These are phyloP conservation scores for Fusarium devonianum DNA, from an alignment of 2,329 filamentous ascomycete species.

Conservation along the genomic window DNA sequence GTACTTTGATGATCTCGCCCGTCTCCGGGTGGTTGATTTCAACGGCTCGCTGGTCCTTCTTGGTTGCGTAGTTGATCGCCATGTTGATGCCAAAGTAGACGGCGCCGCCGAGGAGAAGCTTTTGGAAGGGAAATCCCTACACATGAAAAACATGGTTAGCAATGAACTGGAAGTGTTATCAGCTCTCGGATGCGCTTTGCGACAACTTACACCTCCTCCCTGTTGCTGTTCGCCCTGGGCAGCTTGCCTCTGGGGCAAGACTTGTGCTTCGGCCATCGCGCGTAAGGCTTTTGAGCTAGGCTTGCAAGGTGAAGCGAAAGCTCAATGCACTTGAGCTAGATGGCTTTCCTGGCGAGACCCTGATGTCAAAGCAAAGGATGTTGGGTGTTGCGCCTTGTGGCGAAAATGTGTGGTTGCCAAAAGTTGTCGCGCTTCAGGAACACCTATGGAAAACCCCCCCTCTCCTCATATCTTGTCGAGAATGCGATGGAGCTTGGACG, in stretches of 20 bases:
- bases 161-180: neutral
- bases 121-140: conserved; percentile 51
- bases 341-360: conserved; percentile 12
- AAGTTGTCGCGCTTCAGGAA: conserved; percentile 11
- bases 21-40: conserved; percentile 56
- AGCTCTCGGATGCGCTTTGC: conserved; percentile 3
- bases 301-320: neutral
- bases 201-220: conserved; percentile 41
- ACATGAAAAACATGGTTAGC: conserved; percentile 15
- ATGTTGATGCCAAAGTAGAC: conserved; percentile 68
- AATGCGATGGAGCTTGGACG: too few species aligned
- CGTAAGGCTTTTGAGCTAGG: conserved; percentile 18
- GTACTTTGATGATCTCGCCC: conserved; percentile 61
- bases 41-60: conserved; percentile 56
- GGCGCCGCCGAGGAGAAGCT: conserved; percentile 59
- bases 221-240: conserved; percentile 38
- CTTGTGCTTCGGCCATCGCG: conserved; percentile 41
- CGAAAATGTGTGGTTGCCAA: conserved; percentile 22
- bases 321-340: conserved; percentile 1
- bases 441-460: conserved; percentile 34
- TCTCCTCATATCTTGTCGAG: conserved; percentile 16
- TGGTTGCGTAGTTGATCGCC: conserved; percentile 61
- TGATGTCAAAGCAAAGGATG: conserved; percentile 25
- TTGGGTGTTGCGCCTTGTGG: conserved; percentile 20
- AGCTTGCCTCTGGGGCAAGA: conserved; percentile 34